These are phyloP conservation scores for Ceratonia siliqua DNA, from an alignment of 306 rosid genomes.

Conservation along the genomic window DNA sequence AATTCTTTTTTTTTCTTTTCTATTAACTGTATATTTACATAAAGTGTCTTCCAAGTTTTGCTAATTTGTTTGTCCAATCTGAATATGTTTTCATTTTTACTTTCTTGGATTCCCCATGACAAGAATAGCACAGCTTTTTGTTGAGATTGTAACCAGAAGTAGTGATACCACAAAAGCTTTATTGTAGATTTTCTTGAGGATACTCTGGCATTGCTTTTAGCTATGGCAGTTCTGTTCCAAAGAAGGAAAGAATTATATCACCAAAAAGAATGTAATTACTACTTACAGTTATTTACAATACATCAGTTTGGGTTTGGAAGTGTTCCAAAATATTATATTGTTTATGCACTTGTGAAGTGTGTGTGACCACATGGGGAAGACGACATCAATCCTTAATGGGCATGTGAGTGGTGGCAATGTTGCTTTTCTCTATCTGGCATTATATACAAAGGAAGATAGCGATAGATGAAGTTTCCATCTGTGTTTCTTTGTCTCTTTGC, in stretches of 20 bases:
- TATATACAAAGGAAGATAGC: slow-evolving; percentile 44
- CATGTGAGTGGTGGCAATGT: slow-evolving; percentile 54
- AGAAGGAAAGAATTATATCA: slow-evolving; percentile 16
- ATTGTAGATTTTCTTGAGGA: slow-evolving; percentile 31
- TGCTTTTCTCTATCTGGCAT: slow-evolving; percentile 26
- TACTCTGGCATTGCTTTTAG: slow-evolving; percentile 32
- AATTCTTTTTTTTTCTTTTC: slow-evolving; percentile 27
- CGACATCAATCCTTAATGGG: slow-evolving; percentile 32
- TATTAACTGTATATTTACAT: slow-evolving; percentile 62
- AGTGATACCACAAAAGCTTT: slow-evolving; percentile 39
- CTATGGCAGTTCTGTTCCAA: slow-evolving; percentile 15
- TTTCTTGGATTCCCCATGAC: slow-evolving; percentile 26
- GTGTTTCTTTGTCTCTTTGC: slow-evolving; percentile 45
- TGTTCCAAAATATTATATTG: slow-evolving; percentile 12
- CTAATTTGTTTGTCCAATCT: slow-evolving; percentile 32
- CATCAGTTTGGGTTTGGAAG: slow-evolving; percentile 23
- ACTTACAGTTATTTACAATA: slow-evolving; percentile 36
- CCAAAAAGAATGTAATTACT: slow-evolving; percentile 35
- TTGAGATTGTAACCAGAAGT: slow-evolving; percentile 42
- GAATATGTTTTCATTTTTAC: slow-evolving; percentile 1
- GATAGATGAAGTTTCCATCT: slow-evolving; percentile 57
- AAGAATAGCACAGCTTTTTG: slow-evolving; percentile 35
- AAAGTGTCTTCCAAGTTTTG: slow-evolving; percentile 39
- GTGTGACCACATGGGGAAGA: slow-evolving; percentile 52
- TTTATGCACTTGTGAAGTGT: not conserved